phyloP scores from a whole-genome alignment of 1,284 basidiomycete species.

The Austroboletus niveus region DNA sequence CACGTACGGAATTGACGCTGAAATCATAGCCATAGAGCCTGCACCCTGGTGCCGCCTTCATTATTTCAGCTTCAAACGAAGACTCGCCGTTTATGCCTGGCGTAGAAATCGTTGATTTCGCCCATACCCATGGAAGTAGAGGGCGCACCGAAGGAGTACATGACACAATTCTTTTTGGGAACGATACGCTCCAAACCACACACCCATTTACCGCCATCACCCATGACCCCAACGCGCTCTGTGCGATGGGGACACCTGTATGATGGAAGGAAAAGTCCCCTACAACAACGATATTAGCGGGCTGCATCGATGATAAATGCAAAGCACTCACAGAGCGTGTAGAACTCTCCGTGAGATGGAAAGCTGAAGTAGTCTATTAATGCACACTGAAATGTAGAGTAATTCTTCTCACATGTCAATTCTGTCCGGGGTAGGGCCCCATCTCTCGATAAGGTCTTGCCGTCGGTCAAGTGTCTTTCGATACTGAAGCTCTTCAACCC shows the following conservation, averaged over 20 bases:
- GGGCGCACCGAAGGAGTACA: constrained; percentile 47
- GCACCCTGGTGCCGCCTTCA: constrained; percentile 41
- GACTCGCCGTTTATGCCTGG: constrained; percentile 50
- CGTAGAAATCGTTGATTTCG: background rate
- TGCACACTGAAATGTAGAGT: background rate
- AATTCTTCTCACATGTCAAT: constrained; percentile 23
- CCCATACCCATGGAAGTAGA: background rate
- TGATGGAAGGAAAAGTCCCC: constrained; percentile 52
- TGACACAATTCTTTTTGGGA: constrained; percentile 42
- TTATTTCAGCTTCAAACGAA: constrained; percentile 50
- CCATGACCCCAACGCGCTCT: constrained; percentile 45
- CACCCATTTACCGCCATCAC: constrained; percentile 54
- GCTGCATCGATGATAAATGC: no score
- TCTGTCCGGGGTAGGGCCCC: constrained; percentile 34
- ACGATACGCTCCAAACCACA: constrained; percentile 47
- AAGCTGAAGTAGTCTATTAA: constrained; percentile 16
- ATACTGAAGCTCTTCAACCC: constrained; percentile 25
- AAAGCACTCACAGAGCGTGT: constrained; percentile 33
- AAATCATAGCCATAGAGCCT: constrained; percentile 55
- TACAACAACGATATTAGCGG: constrained; percentile 9
- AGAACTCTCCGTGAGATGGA: constrained; percentile 33
- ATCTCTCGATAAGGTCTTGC: constrained; percentile 27
- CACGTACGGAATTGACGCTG: constrained; percentile 41
- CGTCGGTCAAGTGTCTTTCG: constrained; percentile 17
- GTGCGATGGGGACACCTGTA: constrained; percentile 47